Conservation (phyloP, 768 basidiomycete genomes). For the Lactifluus piperatus region DNA sequence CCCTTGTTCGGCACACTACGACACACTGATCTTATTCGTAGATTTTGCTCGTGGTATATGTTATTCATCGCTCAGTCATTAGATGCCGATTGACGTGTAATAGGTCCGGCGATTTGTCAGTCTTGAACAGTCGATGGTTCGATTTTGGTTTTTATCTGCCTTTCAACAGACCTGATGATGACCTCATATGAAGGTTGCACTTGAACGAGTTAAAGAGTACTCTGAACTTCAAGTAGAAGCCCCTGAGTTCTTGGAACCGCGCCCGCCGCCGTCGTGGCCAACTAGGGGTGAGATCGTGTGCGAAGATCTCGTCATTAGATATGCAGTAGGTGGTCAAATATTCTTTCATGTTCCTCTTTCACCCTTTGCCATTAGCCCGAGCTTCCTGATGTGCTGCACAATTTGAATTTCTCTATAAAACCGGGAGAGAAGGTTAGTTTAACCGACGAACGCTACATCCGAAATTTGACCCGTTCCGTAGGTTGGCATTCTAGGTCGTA, state of each 20-base stretch:
- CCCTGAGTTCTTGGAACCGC: slow-evolving; percentile 77
- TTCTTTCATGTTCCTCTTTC: slow-evolving; percentile 7
- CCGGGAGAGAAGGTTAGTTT: slow-evolving; percentile 65
- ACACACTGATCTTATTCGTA: slow-evolving; percentile 20
- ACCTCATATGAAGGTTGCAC: slow-evolving; percentile 47
- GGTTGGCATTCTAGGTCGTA: slow-evolving; percentile 66
- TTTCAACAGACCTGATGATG: neutral
- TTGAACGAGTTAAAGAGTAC: slow-evolving; percentile 89
- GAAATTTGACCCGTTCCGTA: slow-evolving; percentile 23
- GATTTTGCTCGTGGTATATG: slow-evolving; percentile 31
- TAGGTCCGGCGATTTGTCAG: slow-evolving; percentile 75
- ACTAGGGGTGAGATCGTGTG: slow-evolving; percentile 57
- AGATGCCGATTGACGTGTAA: slow-evolving; percentile 3
- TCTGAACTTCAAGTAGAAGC: slow-evolving; percentile 71
- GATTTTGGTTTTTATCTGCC: slow-evolving; percentile 5
- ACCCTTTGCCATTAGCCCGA: slow-evolving; percentile 48
- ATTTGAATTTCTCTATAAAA: slow-evolving; percentile 60
- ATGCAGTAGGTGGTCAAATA: slow-evolving; percentile 47
- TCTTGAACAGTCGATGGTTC: slow-evolving; percentile 87
- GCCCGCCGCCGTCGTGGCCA: slow-evolving; percentile 80
- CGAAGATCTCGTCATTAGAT: slow-evolving; percentile 67
- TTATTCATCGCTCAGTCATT: neutral
- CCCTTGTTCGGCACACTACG: neutral
- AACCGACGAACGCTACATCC: neutral
- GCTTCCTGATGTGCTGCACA: slow-evolving; percentile 77